Evolutionary conservation across 805 yeast genomes (phyloP).

Genomic region (Candida chauliodis): DNA sequence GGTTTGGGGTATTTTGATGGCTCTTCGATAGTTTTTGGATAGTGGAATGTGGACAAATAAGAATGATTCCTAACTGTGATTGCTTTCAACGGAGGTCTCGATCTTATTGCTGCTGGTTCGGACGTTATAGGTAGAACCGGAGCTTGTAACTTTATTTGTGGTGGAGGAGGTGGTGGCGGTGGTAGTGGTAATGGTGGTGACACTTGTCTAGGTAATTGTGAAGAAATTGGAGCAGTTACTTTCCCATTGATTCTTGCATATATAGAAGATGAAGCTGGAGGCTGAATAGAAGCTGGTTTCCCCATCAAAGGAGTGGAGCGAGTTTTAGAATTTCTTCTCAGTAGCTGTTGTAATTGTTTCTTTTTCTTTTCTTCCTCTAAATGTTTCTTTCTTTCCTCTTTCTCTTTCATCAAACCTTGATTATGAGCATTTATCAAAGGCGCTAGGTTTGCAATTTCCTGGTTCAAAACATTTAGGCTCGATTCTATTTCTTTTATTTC

Average conservation of each 20-base stretch:
- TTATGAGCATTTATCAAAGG: slow-evolving; percentile 38
- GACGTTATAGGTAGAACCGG: slow-evolving; percentile 24
- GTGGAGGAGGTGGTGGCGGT: slow-evolving; percentile 24
- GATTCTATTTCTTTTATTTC: slow-evolving; percentile 18
- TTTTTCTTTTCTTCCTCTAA: slow-evolving; percentile 20
- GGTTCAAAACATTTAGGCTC: slow-evolving; percentile 32
- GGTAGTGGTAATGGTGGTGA: not conserved
- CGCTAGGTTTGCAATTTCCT: slow-evolving; percentile 34
- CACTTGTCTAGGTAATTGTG: not conserved
- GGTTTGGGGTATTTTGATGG: slow-evolving; percentile 34
- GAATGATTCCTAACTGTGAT: slow-evolving; percentile 21
- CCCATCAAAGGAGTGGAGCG: slow-evolving; percentile 38
- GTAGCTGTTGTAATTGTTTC: slow-evolving; percentile 13
- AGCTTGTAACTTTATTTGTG: slow-evolving; percentile 36
- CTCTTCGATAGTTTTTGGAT: slow-evolving; percentile 30
- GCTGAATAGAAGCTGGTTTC: slow-evolving; percentile 43
- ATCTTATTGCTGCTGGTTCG: slow-evolving; percentile 18
- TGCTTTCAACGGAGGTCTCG: slow-evolving; percentile 22
- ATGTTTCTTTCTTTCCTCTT: slow-evolving; percentile 17
- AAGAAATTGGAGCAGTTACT: slow-evolving; percentile 1
- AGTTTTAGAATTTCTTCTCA: slow-evolving; percentile 12
- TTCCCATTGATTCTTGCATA: slow-evolving; percentile 27
- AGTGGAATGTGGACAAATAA: slow-evolving; percentile 25
- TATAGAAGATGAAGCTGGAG: slow-evolving; percentile 30
- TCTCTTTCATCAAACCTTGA: slow-evolving; percentile 22